phyloP scores from a whole-genome alignment of 2,329 filamentous ascomycete species.

The Cadophora sp. region DNA sequence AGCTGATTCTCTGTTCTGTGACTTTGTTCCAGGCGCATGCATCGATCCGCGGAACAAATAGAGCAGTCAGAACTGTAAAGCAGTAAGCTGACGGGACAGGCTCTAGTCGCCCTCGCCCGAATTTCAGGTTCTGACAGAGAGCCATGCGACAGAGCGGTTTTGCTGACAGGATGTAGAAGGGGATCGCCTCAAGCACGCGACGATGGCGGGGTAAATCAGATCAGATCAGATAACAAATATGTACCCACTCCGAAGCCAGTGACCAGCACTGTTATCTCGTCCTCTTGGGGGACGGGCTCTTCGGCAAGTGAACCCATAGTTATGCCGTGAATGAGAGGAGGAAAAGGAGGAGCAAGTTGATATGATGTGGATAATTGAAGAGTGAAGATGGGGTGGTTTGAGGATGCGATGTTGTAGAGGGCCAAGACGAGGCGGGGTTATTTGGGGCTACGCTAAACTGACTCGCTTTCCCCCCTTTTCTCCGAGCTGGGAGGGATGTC shows the following conservation, averaged over 20 bases:
- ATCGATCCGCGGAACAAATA: not conserved
- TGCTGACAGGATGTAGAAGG: not conserved
- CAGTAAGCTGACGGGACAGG: conserved; percentile 3
- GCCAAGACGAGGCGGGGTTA: not conserved
- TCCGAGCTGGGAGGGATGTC: not conserved
- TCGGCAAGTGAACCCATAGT: conserved; percentile 27
- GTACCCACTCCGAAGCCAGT: conserved; percentile 66
- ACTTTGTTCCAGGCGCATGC: too few species aligned
- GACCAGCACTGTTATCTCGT: conserved; percentile 64
- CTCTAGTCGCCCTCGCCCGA: not conserved
- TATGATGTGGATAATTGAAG: not conserved
- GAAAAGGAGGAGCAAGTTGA: too few species aligned
- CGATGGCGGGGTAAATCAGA: conserved; percentile 5
- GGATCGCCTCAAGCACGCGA: conserved; percentile 8
- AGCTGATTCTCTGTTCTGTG: conserved; percentile 7
- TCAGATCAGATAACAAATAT: conserved; percentile 44
- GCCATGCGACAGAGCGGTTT: not conserved
- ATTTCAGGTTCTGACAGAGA: not conserved
- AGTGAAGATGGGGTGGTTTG: not conserved
- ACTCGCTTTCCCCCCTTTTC: conserved; percentile 2
- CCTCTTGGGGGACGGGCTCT: conserved; percentile 35
- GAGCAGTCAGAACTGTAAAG: not conserved
- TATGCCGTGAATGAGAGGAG: not conserved
- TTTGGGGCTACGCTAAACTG: not conserved
- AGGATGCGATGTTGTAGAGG: not conserved